Base-by-base conservation (phyloP, 2,329 filamentous ascomycete species). In the Pseudocercospora crystallina region DNA sequence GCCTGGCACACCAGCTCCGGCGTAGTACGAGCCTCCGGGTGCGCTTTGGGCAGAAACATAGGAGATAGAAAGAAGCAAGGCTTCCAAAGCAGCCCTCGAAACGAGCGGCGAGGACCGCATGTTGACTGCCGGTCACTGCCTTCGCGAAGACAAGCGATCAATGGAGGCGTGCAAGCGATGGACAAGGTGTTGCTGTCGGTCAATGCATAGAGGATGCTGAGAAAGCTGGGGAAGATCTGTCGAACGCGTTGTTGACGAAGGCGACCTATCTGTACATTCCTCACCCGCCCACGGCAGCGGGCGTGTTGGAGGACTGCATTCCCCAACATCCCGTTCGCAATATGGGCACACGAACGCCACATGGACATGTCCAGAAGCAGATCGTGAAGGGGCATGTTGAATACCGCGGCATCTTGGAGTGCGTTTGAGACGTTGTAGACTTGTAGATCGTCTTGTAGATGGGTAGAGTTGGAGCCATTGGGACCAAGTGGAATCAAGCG, bases 1-100 rank as follows among this genome's bases (percentile, higher is more conserved):
- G 9, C 55, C 60, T 34, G 65, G 61, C 8, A 61, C 57, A 17
- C 66, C 66, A 42, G 58, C 57, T 20, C 65, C 66, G n/a, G 43
- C 44, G 34, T 56, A 60, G 14, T 59, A 60, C 12, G 49, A 53
- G 20, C 56, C 66, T 35, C 64, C 65, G 11, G 60, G 57, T 5
- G 58, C 49, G 48, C 59, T 62, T 47, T 69, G 65, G 3, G 61
- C 57, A 9, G 43, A 39, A 43, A 49, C 51, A 14, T 53, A 38
- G 13, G 53, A 49, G n/a, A 61, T 8, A 15, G 61, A 33, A 37
- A 49, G 53, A 33, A 65, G 42, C 20, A 62, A 39, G 29, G 32
- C 30, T 30, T 33, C 34, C n/a, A 60, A 43, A 17, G 41, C 53
- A 37, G 54, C 57, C 51, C 63, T 58, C 57, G 60, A 60, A 55